phyloP scores from a whole-genome alignment of 495 filamentous ascomycete genomes.

The Penicillium manginii region DNA sequence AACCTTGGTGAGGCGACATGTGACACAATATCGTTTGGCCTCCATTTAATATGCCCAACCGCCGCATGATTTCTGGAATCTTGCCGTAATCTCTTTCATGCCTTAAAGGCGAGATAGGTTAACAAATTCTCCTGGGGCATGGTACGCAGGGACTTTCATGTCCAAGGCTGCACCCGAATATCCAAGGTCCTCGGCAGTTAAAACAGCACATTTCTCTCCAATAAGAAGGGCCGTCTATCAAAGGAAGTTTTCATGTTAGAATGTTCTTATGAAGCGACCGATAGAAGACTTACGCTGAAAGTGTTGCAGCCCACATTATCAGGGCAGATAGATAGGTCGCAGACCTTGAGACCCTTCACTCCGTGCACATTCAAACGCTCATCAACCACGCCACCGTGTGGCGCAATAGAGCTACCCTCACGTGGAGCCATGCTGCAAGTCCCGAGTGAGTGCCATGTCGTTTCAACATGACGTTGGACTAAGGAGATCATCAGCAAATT shows the following conservation, averaged over 20 bases:
- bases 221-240: slow-evolving; percentile 73
- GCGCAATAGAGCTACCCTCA: slow-evolving; percentile 78
- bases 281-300: slow-evolving; percentile 46
- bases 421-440: slow-evolving; percentile 83
- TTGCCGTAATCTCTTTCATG: no score
- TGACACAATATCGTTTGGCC: no score
- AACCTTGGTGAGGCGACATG: no score
- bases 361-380: slow-evolving; percentile 81
- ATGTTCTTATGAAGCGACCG: not conserved
- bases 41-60: no score
- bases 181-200: slow-evolving; percentile 75
- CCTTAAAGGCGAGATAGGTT: slow-evolving; percentile 19
- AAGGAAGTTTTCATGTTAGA: not conserved
- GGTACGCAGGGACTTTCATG: slow-evolving; percentile 72
- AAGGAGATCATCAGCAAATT: not conserved
- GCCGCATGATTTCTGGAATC: no score
- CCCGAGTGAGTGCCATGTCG: slow-evolving; percentile 73
- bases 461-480: slow-evolving; percentile 69
- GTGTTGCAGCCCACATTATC: slow-evolving; percentile 86
- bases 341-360: slow-evolving; percentile 79
- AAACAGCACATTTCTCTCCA: slow-evolving; percentile 77
- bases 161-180: slow-evolving; percentile 73
- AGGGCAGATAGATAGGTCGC: slow-evolving; percentile 78
- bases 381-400: slow-evolving; percentile 75
- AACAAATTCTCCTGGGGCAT: slow-evolving; percentile 57